Percentiles rank a stretch among this genome's conserved stretches.
Evolutionary conservation across 768 basidiomycete genomes (phyloP).

Genomic region (Lanmaoa pseudosensibilis): DNA sequence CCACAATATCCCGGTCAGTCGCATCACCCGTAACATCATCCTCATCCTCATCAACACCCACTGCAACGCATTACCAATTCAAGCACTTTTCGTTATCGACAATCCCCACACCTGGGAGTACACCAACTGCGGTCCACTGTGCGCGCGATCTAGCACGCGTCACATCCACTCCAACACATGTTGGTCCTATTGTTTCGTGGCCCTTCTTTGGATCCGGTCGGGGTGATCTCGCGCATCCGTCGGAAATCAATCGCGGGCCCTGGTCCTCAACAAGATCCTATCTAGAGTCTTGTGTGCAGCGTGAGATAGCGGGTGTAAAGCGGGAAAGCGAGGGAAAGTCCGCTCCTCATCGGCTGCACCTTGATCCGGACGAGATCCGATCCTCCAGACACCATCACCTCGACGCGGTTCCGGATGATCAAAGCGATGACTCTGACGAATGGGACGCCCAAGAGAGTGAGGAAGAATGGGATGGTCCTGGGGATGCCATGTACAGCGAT

Average conservation of each 20-base stretch:
- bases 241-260: slow-evolving; percentile 78
- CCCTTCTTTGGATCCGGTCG: slow-evolving; percentile 86
- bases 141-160: slow-evolving; percentile 6
- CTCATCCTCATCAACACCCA: slow-evolving; percentile 28
- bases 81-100: slow-evolving; percentile 21
- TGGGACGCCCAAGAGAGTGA: slow-evolving; percentile 80
- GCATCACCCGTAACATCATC: slow-evolving; percentile 24
- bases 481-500: slow-evolving; percentile 78
- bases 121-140: neutral
- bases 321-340: slow-evolving; percentile 76
- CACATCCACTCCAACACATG: slow-evolving; percentile 39
- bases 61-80: slow-evolving; percentile 21
- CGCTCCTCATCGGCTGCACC: slow-evolving; percentile 73
- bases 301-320: slow-evolving; percentile 74
- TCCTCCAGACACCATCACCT: slow-evolving; percentile 71
- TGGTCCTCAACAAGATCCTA: slow-evolving; percentile 65
- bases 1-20: slow-evolving; percentile 5
- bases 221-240: slow-evolving; percentile 66
- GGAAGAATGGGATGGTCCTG: slow-evolving; percentile 71
- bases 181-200: slow-evolving; percentile 87
- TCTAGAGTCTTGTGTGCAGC: slow-evolving; percentile 60
- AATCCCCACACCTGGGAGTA: slow-evolving; percentile 7
- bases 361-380: slow-evolving; percentile 76
- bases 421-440: slow-evolving; percentile 76
- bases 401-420: slow-evolving; percentile 66